Evolutionary conservation across 345 rosid species (phyloP).

Genomic region (Iberis pinnata): DNA sequence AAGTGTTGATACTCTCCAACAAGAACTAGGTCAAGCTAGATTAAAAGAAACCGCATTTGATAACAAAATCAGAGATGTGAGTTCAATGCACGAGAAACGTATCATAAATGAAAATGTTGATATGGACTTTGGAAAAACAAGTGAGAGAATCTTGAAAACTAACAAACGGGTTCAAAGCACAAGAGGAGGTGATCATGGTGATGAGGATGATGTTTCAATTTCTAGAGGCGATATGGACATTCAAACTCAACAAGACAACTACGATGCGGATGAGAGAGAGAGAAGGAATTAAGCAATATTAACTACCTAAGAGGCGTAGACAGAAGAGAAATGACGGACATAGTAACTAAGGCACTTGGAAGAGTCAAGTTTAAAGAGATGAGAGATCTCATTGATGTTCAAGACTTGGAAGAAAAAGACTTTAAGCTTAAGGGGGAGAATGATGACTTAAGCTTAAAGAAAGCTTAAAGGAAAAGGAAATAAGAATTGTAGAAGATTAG

Average conservation of each 20-base stretch:
- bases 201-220: conserved; percentile 62
- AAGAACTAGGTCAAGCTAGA: conserved; percentile 67
- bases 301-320: conserved; percentile 70
- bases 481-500: too few species aligned
- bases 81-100: conserved; percentile 58
- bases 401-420: too few species aligned
- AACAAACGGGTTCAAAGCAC: conserved; percentile 65
- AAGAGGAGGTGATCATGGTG: conserved; percentile 32
- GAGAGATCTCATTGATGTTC: too few species aligned
- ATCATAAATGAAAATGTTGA: conserved; percentile 40
- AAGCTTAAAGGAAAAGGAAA: too few species aligned
- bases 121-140: conserved; percentile 48
- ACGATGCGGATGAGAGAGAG: conserved; percentile 34
- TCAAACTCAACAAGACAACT: conserved; percentile 47
- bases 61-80: conserved; percentile 61
- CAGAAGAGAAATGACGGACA: conserved; percentile 78
- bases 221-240: conserved; percentile 56
- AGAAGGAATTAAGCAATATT: conserved; percentile 62
- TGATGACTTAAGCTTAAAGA: too few species aligned
- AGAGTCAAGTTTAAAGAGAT: too few species aligned
- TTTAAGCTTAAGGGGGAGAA: too few species aligned
- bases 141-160: conserved; percentile 38
- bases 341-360: too few species aligned
- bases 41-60: conserved; percentile 83
- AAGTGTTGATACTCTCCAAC: conserved; percentile 72